Evolutionary conservation across 306 rosid genomes (phyloP).

Genomic region (Begonia peltatifolia): DNA sequence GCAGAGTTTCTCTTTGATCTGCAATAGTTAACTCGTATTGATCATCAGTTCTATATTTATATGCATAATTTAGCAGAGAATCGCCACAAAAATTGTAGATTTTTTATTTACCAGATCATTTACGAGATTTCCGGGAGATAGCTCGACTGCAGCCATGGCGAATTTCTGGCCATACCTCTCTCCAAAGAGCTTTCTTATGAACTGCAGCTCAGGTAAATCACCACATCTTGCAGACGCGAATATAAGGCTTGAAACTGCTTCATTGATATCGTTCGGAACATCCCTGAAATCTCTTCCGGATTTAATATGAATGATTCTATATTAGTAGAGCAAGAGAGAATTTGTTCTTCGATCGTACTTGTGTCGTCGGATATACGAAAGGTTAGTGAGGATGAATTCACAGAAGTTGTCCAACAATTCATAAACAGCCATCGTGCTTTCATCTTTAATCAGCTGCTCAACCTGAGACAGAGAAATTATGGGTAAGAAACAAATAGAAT

Average conservation of each 20-base stretch:
- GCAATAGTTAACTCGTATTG: not conserved
- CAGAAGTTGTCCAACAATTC: constrained; percentile 51
- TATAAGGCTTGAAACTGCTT: constrained; percentile 74
- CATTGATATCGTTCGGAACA: constrained; percentile 65
- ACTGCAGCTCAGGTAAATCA: constrained; percentile 63
- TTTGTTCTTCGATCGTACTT: constrained; percentile 22
- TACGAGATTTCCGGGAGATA: constrained; percentile 60
- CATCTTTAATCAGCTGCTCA: constrained; percentile 51
- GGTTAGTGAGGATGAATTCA: constrained; percentile 38
- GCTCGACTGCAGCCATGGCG: constrained; percentile 42
- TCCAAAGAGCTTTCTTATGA: constrained; percentile 57
- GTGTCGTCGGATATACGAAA: constrained; percentile 50
- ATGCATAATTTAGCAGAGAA: not conserved
- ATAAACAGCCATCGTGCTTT: constrained; percentile 28
- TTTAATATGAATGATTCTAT: too few species aligned
- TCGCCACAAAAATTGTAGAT: not conserved
- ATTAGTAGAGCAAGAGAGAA: not conserved
- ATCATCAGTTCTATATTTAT: not conserved
- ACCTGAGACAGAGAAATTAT: constrained; percentile 24
- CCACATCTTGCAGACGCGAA: constrained; percentile 89
- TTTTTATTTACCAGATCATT: constrained; percentile 32
- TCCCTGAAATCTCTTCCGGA: constrained; percentile 15
- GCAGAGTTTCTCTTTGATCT: constrained; percentile 50
- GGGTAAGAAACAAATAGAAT: too few species aligned
- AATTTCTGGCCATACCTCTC: constrained; percentile 54